Base-by-base conservation (phyloP, 192 early-diverging fungal genomes). In the Gigaspora rosea region DNA sequence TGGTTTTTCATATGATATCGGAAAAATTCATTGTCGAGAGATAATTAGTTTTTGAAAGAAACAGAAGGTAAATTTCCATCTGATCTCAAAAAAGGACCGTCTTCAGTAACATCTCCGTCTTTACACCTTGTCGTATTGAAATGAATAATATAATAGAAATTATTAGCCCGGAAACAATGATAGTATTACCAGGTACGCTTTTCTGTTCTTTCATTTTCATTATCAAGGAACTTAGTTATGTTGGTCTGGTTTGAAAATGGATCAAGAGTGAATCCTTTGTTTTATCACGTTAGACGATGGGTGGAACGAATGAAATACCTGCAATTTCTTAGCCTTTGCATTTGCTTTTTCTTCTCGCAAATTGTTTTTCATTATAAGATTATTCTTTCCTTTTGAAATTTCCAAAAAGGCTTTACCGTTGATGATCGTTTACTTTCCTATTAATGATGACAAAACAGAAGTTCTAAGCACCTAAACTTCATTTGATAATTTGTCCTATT, bases 111-210 rank as follows among this genome's bases (percentile, higher is more conserved):
- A 62, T 74, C 72, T 20, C 61, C 46, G 1, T 71, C 51, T 32
- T 58, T 22, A 27, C 22, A 50, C 46, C 73, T 58, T 62, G 59
- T 49, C 59, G 11, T 74, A 74, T 74, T 74, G 59, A 36, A 74
- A 74, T 50, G 73, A 22, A 8, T 62, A 75, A 75, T 75, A n/a
- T 62, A 54, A 9, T 72, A 72, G 33, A 72, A 36, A n/a, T 72
- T 72, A 3, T 20, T 73, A 63, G 22, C 36, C 59, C n/a, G 62
- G 58, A n/a, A 75, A 59, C n/a, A 74, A 63, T 49, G 62, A 62
- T 9, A 46, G 16, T 74, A n/a, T n/a, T n/a, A n/a, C 61, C 73
- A 46, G 47, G n/a, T 63, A 75, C 61, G 20, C 49, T 75, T 75
- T 75, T 22, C 15, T 75, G 58, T 63, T 49, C 48, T 62, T 75